These are phyloP conservation scores for Sedum album DNA, from an alignment of 164 flowering plant genomes.

Conservation along the genomic window DNA sequence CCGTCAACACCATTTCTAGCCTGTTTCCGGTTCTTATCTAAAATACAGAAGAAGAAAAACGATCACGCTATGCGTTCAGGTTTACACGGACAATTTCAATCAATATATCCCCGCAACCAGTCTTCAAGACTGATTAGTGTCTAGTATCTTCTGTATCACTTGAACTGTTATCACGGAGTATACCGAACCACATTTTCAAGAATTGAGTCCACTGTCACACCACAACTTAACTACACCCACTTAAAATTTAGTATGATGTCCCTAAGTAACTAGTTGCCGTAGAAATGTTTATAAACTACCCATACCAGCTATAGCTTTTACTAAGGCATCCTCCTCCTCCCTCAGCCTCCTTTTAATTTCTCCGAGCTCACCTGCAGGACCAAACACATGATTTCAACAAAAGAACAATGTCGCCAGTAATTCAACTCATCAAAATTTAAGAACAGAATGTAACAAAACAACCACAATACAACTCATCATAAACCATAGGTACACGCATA, in stretches of 20 bases:
- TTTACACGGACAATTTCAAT: too few species aligned
- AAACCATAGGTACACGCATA: too few species aligned
- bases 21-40: constrained; percentile 81
- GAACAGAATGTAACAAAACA: background rate
- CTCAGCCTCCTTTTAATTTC: constrained; percentile 48
- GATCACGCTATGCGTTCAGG: background rate
- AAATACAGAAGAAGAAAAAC: constrained; percentile 13
- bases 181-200: background rate
- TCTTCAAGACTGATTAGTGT: background rate
- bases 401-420: too few species aligned
- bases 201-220: background rate
- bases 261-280: too few species aligned
- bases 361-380: constrained; percentile 31
- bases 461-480: too few species aligned
- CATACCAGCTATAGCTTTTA: constrained; percentile 62
- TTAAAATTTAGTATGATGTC: too few species aligned
- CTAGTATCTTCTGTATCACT: background rate
- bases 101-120: background rate
- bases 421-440: background rate
- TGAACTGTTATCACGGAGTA: background rate
- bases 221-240: background rate
- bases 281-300: background rate
- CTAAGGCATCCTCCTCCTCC: constrained; percentile 60
- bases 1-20: constrained; percentile 49
- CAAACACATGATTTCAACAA: background rate